Conservation (phyloP, 1,139 yeast genomes). For the Diutina neorugosa region DNA sequence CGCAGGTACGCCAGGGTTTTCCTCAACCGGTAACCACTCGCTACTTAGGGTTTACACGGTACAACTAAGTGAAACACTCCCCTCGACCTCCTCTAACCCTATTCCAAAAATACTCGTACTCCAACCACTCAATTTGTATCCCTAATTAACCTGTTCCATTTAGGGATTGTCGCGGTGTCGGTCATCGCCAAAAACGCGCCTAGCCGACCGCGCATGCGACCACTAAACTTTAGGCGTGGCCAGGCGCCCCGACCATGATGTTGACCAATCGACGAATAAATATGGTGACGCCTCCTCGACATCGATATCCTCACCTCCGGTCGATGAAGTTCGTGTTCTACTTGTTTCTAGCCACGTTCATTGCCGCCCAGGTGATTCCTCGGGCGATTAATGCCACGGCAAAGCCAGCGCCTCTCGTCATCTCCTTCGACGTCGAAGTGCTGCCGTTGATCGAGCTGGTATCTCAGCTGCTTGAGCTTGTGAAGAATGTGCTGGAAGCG, state of each 20-base stretch:
- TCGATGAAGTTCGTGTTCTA: not conserved
- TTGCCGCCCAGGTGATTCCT: constrained; percentile 1
- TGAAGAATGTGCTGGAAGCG: not conserved
- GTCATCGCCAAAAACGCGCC: not conserved
- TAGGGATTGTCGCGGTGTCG: not conserved
- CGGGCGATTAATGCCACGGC: not conserved
- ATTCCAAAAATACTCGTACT: not conserved
- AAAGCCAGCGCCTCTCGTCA: not conserved
- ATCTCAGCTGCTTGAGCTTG: not conserved
- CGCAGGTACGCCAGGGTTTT: not conserved
- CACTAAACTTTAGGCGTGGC: not conserved
- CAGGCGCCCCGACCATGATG: not conserved
- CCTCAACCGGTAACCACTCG: no score
- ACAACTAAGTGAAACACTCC: no score
- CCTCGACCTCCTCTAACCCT: no score
- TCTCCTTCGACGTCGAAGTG: not conserved
- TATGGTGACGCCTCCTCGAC: not conserved
- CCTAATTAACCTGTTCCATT: no score
- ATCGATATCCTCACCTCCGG: not conserved
- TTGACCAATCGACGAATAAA: not conserved
- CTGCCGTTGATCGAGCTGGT: not conserved
- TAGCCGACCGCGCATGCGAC: not conserved
- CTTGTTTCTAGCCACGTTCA: not conserved
- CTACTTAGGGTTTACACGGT: no score
- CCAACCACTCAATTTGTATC: no score